These are phyloP conservation scores for Cucurbita moschata DNA, from an alignment of 306 rosid species.

Conservation along the genomic window DNA sequence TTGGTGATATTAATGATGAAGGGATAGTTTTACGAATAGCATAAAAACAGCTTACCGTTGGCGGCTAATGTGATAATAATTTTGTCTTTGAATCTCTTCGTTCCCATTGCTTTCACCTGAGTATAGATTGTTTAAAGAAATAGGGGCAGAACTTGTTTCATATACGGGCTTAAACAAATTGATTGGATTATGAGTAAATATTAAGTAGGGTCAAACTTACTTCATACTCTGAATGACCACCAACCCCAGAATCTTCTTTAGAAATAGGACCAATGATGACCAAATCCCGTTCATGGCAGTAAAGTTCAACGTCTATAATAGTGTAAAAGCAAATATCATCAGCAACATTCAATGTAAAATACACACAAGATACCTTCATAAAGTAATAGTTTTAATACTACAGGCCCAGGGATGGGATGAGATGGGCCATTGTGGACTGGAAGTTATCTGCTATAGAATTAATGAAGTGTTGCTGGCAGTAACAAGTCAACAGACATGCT, in stretches of 20 bases:
- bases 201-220: constrained; percentile 15
- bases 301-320: constrained; percentile 53
- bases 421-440: background rate
- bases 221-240: constrained; percentile 60
- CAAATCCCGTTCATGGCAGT: constrained; percentile 38
- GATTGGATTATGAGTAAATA: background rate
- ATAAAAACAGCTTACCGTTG: constrained; percentile 28
- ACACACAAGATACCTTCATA: background rate
- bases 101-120: constrained; percentile 49
- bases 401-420: background rate
- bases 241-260: constrained; percentile 52
- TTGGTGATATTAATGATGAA: background rate
- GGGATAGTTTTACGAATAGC: background rate
- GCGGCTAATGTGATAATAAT: constrained; percentile 64
- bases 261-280: constrained; percentile 25
- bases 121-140: background rate
- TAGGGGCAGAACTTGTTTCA: background rate
- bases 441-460: background rate
- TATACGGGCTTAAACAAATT: background rate
- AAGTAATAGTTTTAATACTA: background rate
- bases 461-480: background rate
- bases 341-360: background rate
- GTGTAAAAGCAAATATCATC: constrained; percentile 2
- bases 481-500: background rate
- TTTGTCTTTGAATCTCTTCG: constrained; percentile 44